Evolutionary conservation across 1,284 basidiomycete genomes (phyloP), one percentile per base, ranked within the genome.

Genomic region (Malassezia slooffiae): DNA sequence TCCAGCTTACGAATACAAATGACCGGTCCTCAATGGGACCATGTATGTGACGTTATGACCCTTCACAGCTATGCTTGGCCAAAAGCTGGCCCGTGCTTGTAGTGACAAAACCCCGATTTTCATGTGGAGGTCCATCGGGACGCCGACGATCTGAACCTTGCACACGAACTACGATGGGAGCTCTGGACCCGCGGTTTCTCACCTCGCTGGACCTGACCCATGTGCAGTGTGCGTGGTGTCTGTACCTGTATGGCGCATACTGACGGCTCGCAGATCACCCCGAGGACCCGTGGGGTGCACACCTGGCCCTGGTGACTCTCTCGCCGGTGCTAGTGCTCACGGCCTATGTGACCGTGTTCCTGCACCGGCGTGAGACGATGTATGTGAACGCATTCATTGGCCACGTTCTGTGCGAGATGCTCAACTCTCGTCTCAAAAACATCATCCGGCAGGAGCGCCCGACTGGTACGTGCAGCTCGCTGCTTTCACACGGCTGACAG

Each of bases 351-450:
- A 80, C 77, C 3, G 74, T 88, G 17, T 77, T 79, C 5, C 75
- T 85, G 3, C 79, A 81, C 53, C 83, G 82, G 1, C 78, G 85
- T 17, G 85, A 88, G 67, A 75, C 83, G 31, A 73, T 81, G 11
- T 77, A 87, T 58, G 75, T 86, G 55, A 76, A 80, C 40, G 87
- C 86, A 78, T 83, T 85, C 79, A 74, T 77, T 1, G 85, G 85
- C 9, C 85, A 88, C 60, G 67, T 85, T 34, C 72, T 75, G 3
- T 82, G 81, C 38, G 85, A 88, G 66, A 77, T 65, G 1, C 67
- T 85, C 49, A 88, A 86, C 60, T 79, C 75, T 70, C 61, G 78
- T 30, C 66, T 88, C 24, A 88, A 88, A 68, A 77, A 75, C 34
- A 57, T 75, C 21, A 70, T 87, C 38, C 80, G 79, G 60, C 74